Conservation (phyloP, 2,329 filamentous ascomycete species). For the Helminthosporium solani region DNA sequence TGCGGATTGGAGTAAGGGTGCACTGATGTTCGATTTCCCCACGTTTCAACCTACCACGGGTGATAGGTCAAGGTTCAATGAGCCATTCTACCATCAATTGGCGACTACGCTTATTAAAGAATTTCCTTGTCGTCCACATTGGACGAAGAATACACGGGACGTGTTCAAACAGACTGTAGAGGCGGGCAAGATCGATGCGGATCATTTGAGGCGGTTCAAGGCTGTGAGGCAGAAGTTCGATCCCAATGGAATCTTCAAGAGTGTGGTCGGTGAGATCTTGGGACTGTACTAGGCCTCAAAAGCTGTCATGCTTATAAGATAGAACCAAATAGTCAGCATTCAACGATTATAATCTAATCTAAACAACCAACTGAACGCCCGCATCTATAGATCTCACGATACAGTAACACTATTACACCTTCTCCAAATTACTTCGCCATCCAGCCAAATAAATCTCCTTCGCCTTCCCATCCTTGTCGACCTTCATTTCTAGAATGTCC, state of each 20-base stretch:
- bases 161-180: conserved; percentile 49
- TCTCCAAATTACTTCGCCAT: conserved; percentile 2
- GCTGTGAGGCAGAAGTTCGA: conserved; percentile 52
- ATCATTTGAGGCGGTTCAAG: conserved; percentile 52
- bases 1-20: conserved; percentile 52
- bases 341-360: no score
- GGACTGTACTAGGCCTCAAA: no score
- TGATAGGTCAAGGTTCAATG: conserved; percentile 52
- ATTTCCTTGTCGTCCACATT: conserved; percentile 55
- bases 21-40: conserved; percentile 58
- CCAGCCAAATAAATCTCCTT: neutral
- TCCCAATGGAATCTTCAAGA: conserved; percentile 51
- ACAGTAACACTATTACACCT: neutral
- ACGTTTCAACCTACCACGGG: conserved; percentile 50
- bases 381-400: no score
- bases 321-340: no score
- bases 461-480: neutral
- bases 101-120: conserved; percentile 51
- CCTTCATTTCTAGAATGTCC: conserved; percentile 20
- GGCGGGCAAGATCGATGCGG: conserved; percentile 52
- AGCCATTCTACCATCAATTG: conserved; percentile 52
- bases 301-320: no score
- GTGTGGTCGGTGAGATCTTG: conserved; percentile 52
- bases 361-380: no score
- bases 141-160: conserved; percentile 56